Percentiles rank a stretch among this genome's conserved stretches.
phyloP scores from a whole-genome alignment of 768 basidiomycete species.

The Boletellus ananiceps region DNA sequence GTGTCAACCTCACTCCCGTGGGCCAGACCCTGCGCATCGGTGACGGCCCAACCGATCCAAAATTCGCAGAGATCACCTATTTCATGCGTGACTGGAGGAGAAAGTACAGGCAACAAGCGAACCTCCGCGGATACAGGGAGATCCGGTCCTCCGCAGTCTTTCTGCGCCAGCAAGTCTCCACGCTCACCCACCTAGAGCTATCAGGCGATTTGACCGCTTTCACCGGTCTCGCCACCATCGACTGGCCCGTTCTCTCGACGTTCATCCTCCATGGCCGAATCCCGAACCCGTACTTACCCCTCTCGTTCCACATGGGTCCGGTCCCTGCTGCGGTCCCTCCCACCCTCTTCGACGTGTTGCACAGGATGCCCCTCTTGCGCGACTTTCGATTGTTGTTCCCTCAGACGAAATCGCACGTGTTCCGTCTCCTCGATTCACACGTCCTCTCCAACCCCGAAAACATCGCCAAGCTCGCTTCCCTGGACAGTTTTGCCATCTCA shows the following conservation, averaged over 20 bases:
- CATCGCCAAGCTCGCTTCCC: conserved; percentile 29
- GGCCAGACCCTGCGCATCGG: conserved; percentile 34
- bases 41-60: conserved; percentile 31
- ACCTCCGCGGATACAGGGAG: conserved; percentile 27
- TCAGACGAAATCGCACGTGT: conserved; percentile 25
- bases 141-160: conserved; percentile 29
- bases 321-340: not conserved
- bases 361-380: conserved; percentile 27
- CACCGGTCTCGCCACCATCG: conserved; percentile 25
- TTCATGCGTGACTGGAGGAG: conserved; percentile 35
- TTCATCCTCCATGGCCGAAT: conserved; percentile 30
- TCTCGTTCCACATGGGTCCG: conserved; percentile 14
- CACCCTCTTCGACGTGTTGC: conserved; percentile 27
- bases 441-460: conserved; percentile 18
- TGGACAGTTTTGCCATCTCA: conserved; percentile 34
- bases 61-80: conserved; percentile 30
- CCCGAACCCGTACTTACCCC: conserved; percentile 14
- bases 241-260: conserved; percentile 29
- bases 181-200: conserved; percentile 29
- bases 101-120: conserved; percentile 31
- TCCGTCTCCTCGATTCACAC: conserved; percentile 23
- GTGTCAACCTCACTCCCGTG: conserved; percentile 29
- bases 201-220: conserved; percentile 29
- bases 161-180: conserved; percentile 27
- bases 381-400: conserved; percentile 33